These are phyloP conservation scores for Alliaria petiolata DNA, from an alignment of 345 rosid species.

Conservation along the genomic window DNA sequence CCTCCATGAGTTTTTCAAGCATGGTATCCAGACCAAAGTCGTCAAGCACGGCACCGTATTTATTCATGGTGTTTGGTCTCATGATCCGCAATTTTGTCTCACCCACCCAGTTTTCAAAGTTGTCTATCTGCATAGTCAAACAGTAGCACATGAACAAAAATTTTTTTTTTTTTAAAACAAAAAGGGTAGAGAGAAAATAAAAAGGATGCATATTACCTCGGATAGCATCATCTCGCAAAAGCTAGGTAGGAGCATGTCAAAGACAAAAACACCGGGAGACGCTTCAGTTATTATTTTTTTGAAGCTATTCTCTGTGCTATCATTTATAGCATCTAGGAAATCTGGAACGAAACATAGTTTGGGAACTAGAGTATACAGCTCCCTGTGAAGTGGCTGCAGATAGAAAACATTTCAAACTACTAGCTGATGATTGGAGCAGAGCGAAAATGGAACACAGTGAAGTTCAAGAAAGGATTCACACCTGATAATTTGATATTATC, in stretches of 20 bases:
- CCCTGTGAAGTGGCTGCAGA: conserved; percentile 73
- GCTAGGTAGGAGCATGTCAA: conserved; percentile 76
- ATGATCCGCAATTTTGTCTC: conserved; percentile 72
- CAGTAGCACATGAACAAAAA: conserved; percentile 37
- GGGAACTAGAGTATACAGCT: conserved; percentile 54
- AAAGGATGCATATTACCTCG: conserved; percentile 48
- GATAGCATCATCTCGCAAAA: conserved; percentile 68
- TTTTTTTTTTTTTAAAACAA: no score
- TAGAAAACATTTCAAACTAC: conserved; percentile 14
- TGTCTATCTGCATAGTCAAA: conserved; percentile 66
- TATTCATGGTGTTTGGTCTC: conserved; percentile 98
- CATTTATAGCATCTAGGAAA: conserved; percentile 61
- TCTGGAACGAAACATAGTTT: conserved; percentile 58
- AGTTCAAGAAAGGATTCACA: conserved; percentile 20
- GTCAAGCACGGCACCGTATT: conserved; percentile 89
- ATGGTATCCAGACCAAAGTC: conserved; percentile 91
- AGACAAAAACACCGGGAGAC: conserved; percentile 66
- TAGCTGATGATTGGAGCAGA: background rate
- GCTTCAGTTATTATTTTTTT: conserved; percentile 73
- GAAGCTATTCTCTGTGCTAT: conserved; percentile 65
- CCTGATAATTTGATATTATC: conserved; percentile 76
- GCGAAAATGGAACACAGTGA: background rate
- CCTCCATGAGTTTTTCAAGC: conserved; percentile 81
- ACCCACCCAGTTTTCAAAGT: conserved; percentile 82
- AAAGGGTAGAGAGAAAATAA: background rate